Evolutionary conservation across 441 rosid genomes (phyloP).

Genomic region (Pelargonium fulgidum): DNA sequence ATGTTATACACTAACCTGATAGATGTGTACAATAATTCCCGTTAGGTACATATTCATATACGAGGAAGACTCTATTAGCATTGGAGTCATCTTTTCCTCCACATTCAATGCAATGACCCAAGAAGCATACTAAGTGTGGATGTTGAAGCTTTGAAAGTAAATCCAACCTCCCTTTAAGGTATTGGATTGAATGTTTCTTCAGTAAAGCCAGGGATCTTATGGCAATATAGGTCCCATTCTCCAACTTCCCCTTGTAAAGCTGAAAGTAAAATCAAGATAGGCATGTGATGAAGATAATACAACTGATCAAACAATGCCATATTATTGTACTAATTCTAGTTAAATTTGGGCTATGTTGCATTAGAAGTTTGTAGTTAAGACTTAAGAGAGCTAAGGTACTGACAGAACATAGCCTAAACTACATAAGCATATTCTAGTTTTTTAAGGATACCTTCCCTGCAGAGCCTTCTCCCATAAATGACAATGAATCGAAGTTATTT

Average conservation of each 20-base stretch:
- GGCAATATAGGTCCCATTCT: conserved; percentile 59
- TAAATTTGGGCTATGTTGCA: too few relatives aligned
- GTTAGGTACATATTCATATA: conserved; percentile 58
- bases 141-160: conserved; percentile 79
- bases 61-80: conserved; percentile 50
- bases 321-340: too few relatives aligned
- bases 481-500: conserved; percentile 51
- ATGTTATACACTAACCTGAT: conserved; percentile 51
- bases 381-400: too few relatives aligned
- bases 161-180: conserved; percentile 61
- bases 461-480: conserved; percentile 70
- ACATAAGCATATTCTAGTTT: not conserved
- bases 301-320: too few relatives aligned
- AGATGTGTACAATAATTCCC: conserved; percentile 65
- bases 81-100: conserved; percentile 41
- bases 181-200: conserved; percentile 65
- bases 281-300: too few relatives aligned
- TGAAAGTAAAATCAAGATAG: conserved; percentile 29
- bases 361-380: too few relatives aligned
- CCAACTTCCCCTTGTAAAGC: conserved; percentile 78
- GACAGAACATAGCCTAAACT: too few relatives aligned
- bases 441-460: conserved; percentile 49
- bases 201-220: conserved; percentile 51
- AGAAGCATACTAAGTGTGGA: conserved; percentile 73
- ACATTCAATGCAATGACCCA: conserved; percentile 73